phyloP scores from a whole-genome alignment of 305 asterid species.

The Fraxinus velutina region DNA sequence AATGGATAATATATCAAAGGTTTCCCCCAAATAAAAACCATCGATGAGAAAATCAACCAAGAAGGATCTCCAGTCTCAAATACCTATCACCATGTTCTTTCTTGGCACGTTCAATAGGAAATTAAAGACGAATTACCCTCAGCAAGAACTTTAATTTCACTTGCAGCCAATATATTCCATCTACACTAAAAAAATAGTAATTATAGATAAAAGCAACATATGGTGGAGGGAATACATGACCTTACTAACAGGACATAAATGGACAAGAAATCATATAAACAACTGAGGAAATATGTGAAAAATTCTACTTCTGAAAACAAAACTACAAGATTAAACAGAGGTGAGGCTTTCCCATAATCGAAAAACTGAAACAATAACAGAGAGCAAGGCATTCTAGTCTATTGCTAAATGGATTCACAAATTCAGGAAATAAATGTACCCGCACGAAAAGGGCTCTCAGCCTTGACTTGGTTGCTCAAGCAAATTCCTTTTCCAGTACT shows the following conservation, averaged over 20 bases:
- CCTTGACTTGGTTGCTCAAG: constrained; percentile 81
- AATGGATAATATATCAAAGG: background rate
- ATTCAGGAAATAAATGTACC: constrained; percentile 41
- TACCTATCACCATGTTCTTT: background rate
- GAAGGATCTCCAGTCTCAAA: background rate
- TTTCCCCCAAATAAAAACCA: background rate
- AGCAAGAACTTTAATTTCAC: background rate
- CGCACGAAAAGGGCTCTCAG: constrained; percentile 52
- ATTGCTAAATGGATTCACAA: background rate
- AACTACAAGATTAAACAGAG: background rate
- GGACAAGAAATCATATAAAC: background rate
- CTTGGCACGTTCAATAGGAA: background rate
- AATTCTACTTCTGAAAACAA: background rate
- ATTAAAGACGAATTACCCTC: background rate
- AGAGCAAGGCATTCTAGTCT: background rate
- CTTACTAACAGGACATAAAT: background rate
- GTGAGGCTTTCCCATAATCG: background rate
- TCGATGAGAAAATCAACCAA: background rate
- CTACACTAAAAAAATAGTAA: background rate
- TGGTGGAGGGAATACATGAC: background rate
- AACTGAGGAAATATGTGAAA: background rate
- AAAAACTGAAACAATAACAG: background rate
- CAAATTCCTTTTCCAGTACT: constrained; percentile 41
- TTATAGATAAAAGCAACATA: background rate
- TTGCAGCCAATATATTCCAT: constrained; percentile 10